Percentiles rank a stretch among this genome's conserved stretches.
phyloP scores from a whole-genome alignment of 148 eudicot species.

The Silene latifolia region DNA sequence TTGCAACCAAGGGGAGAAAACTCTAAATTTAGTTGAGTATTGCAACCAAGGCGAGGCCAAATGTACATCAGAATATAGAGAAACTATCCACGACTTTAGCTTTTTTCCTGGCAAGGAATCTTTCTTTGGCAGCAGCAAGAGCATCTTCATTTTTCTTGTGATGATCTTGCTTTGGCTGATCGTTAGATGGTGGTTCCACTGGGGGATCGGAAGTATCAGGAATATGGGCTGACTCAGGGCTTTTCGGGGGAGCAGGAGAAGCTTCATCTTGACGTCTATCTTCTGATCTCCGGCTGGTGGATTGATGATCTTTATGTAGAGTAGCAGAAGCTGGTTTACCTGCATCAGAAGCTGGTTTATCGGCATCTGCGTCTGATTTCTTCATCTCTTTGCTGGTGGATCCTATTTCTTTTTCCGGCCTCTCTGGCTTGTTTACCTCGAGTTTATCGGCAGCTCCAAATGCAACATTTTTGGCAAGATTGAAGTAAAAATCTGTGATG shows the following conservation, averaged over 20 bases:
- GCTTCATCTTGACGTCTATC: conserved; percentile 26
- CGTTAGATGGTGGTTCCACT: conserved; percentile 28
- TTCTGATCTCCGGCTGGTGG: conserved; percentile 19
- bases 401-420: conserved; percentile 26
- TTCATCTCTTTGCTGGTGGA: conserved; percentile 5
- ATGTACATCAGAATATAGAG: too few species aligned
- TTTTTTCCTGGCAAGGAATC: conserved; percentile 78
- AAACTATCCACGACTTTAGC: too few species aligned
- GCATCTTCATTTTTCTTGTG: conserved; percentile 75
- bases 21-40: too few species aligned
- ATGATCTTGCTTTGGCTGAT: conserved; percentile 43
- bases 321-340: neutral
- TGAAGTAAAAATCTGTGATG: conserved; percentile 83
- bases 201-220: conserved; percentile 20
- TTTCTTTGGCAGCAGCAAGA: conserved; percentile 76
- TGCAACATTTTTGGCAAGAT: too few species aligned
- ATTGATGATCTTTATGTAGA: conserved; percentile 18
- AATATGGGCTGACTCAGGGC: too few species aligned
- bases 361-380: neutral
- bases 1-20: neutral
- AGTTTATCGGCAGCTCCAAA: conserved; percentile 37
- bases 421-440: conserved; percentile 23
- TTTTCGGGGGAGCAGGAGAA: conserved; percentile 22
- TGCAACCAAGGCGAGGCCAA: too few species aligned
- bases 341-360: neutral